Evolutionary conservation across 352 stramenopile species (phyloP), one percentile per base, ranked within the genome.

Genomic region (Globisporangium spiculum): DNA sequence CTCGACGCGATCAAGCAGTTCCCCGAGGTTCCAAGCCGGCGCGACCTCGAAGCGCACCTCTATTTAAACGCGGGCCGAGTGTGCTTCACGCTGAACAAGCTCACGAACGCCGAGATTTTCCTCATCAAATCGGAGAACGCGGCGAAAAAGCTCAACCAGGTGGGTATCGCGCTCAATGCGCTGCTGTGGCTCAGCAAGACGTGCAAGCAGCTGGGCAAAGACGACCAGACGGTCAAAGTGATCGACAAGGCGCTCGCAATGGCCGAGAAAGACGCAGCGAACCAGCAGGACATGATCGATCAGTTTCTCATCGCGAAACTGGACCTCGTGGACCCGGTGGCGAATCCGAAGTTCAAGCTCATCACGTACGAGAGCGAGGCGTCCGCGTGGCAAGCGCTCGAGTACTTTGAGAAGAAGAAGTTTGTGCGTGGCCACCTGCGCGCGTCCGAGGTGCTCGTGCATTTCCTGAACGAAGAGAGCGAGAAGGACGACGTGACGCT

Each of bases 11-110:
- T 84, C 27, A 72, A 74, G 27, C 60, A 84, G 57, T 81, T 91
- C 26, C 72, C 79, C 0, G 70, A 74, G 20, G 87, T 79, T 24
- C 75, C 73, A 0, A 75, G 73, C 0, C 75, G 82, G 18, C 75
- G 75, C 14, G 79, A 88, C 7, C 71, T 75, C 12, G 81, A 84
- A 44, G 58, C 76, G 1, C 76, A 78, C 60, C 72, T 86, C 63
- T 86, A 84, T 58, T 52, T 89, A 26, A 91, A 92, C 60, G 73
- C 75, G 53, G 84, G 82, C 0, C 80, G 82, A 16, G 78, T 92
- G 20, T 83, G 77, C 38, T 86, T 81, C 64, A 85, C 77, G 34
- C 62, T 90, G 26, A 60, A 68, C 3, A 90, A 87, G 68, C 77
- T 79, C 46, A 52, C 73, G 5, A 73, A 90, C 44, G 82, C 82